phyloP scores from a whole-genome alignment of 495 filamentous ascomycete genomes.

The Penicillium parvum region DNA sequence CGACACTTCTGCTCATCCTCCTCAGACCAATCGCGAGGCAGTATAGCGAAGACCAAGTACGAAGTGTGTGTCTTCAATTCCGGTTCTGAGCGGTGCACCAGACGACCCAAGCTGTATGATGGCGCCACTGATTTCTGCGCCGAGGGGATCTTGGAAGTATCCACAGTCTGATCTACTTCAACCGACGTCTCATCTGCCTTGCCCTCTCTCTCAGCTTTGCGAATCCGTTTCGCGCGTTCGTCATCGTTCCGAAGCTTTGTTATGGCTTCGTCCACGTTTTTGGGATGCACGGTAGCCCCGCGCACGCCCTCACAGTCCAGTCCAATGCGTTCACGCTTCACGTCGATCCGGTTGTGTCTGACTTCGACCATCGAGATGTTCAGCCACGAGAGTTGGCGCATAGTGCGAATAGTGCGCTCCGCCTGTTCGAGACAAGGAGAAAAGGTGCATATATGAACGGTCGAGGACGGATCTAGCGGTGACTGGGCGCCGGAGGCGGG shows the following conservation, averaged over 20 bases:
- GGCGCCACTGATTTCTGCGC: slow-evolving; percentile 12
- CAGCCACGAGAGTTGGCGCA: slow-evolving; percentile 82
- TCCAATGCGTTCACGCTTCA: slow-evolving; percentile 76
- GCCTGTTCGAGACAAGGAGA: slow-evolving; percentile 96
- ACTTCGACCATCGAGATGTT: slow-evolving; percentile 90
- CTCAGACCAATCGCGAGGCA: slow-evolving; percentile 79
- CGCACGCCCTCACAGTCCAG: slow-evolving; percentile 54
- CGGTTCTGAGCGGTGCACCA: slow-evolving; percentile 74
- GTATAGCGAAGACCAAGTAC: slow-evolving; percentile 88
- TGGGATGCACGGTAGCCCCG: slow-evolving; percentile 56
- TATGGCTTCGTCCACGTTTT: slow-evolving; percentile 74
- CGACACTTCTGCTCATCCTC: slow-evolving; percentile 71
- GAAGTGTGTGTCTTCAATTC: slow-evolving; percentile 94
- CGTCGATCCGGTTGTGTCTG: slow-evolving; percentile 67
- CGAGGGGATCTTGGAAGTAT: not conserved
- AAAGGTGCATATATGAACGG: slow-evolving; percentile 84
- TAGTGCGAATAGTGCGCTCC: slow-evolving; percentile 68
- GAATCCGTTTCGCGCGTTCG: slow-evolving; percentile 53
- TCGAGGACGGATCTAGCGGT: slow-evolving; percentile 61
- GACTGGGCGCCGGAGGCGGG: slow-evolving; percentile 43
- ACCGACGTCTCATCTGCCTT: not conserved
- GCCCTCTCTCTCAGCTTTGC: slow-evolving; percentile 23
- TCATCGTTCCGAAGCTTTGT: slow-evolving; percentile 68
- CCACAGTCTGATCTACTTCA: slow-evolving; percentile 1
- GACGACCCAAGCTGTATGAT: slow-evolving; percentile 58